Evolutionary conservation across 164 flowering plant species (phyloP), one percentile per base, ranked within the genome.

Genomic region (Tetracentron sinense): DNA sequence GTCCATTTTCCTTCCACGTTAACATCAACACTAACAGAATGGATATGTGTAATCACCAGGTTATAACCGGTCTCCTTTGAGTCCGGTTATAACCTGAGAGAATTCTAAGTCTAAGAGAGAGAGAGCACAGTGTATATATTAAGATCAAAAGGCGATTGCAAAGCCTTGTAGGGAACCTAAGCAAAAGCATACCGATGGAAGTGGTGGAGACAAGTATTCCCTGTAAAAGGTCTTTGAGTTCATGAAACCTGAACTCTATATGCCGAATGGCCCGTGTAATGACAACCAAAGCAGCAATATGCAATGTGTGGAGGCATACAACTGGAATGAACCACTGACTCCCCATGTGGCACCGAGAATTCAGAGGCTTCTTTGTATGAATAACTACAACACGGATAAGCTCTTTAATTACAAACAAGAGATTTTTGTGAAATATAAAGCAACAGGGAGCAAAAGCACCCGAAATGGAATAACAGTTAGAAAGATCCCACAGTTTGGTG

Each of bases 221-320:
- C 68, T 62, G 72, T 82, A 87, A 77, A 22, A 90, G 88, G 65
- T 85, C 92, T 70, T 78, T 85, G 65, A 90, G 81, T 71, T 90
- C 97, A 56, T 81, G 80, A 73, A 90, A 90, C 74, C 86, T 81
- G 74, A 90, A 90, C 67, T 90, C 87, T 21, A 90, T 71, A 74
- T 86, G 94, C 38, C 74, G 87, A 68, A 90, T 65, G 25, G 88
- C 78, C 53, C 77, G 56, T 0, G 90, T 82, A 61, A 88, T 72
- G 33, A 78, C 87, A 66, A 86, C 74, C 81, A 90, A 71, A 58
- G 74, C 65, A 52, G 72, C 77, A 73, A 90, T 77, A 75, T 90
- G 88, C 29, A 74, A 52, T 8, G 73, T 49, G 62, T 88, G 95
- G 42, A 90, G 74, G 63, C 64, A 72, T 20, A 72, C 63, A 55